Evolutionary conservation across 1,284 basidiomycete genomes (phyloP).

Genomic region (Takashimella tepidaria): DNA sequence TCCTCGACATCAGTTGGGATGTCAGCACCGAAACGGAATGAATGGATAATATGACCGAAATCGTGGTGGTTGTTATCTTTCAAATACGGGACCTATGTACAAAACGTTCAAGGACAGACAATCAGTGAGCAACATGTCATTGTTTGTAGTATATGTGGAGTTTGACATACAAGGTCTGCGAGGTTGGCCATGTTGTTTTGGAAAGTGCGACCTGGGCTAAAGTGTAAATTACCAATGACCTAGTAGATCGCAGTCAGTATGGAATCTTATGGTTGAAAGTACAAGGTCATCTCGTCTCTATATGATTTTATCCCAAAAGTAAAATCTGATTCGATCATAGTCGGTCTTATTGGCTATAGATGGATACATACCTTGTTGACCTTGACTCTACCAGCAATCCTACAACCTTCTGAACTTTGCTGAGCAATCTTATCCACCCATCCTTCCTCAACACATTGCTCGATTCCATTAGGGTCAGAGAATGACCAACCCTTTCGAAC

Average conservation of each 20-base stretch:
- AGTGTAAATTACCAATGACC: conserved; percentile 75
- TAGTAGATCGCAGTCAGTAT: conserved; percentile 2
- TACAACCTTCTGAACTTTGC: conserved; percentile 91
- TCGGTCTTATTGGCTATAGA: no score
- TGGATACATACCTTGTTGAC: conserved; percentile 90
- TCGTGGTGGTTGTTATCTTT: conserved; percentile 81
- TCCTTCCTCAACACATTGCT: conserved; percentile 88
- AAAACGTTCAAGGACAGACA: no score
- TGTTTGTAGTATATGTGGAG: background rate
- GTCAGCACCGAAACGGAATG: conserved; percentile 76
- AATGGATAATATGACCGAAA: conserved; percentile 85
- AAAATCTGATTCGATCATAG: no score
- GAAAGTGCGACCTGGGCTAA: conserved; percentile 83
- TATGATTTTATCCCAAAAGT: no score
- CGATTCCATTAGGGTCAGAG: conserved; percentile 79
- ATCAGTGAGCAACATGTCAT: background rate
- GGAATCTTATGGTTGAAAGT: no score
- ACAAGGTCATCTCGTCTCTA: no score
- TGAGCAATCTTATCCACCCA: conserved; percentile 93
- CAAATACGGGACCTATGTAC: conserved; percentile 68
- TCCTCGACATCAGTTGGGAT: conserved; percentile 54
- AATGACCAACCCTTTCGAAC: conserved; percentile 93
- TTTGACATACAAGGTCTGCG: conserved; percentile 66
- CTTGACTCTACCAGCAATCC: conserved; percentile 79
- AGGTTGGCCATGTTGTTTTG: conserved; percentile 76